phyloP scores from a whole-genome alignment of 2,329 filamentous ascomycete genomes.

The Sarocladium kiliense region DNA sequence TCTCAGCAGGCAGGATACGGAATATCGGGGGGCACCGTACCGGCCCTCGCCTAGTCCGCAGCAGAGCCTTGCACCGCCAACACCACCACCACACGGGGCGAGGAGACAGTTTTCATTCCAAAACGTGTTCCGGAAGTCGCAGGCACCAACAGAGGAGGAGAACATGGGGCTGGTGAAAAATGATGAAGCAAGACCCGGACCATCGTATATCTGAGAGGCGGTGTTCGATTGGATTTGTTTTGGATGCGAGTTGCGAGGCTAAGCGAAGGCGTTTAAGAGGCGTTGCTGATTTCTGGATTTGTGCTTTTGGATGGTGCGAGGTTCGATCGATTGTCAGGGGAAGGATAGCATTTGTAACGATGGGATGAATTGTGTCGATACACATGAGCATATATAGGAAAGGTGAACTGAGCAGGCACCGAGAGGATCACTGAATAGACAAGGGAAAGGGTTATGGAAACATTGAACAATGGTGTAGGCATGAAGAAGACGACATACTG shows the following conservation, averaged over 20 bases:
- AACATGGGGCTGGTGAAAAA: constrained; percentile 76
- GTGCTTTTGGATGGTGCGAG: background rate
- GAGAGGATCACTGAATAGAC: too few relatives aligned
- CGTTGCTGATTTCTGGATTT: background rate
- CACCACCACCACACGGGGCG: constrained; percentile 55
- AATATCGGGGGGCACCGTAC: constrained; percentile 39
- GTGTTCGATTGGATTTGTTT: background rate
- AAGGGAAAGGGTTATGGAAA: too few relatives aligned
- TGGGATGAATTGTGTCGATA: background rate
- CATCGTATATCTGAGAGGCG: background rate
- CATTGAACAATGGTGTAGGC: too few relatives aligned
- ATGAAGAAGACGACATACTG: too few relatives aligned
- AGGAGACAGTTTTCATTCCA: constrained; percentile 89
- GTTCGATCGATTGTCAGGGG: background rate
- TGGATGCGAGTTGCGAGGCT: background rate
- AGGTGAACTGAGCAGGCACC: too few relatives aligned
- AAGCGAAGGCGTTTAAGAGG: constrained; percentile 5
- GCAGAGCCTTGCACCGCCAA: constrained; percentile 41
- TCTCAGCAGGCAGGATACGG: constrained; percentile 35
- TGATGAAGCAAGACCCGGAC: constrained; percentile 36
- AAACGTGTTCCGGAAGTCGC: constrained; percentile 59
- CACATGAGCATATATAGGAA: constrained; percentile 22
- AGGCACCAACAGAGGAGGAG: constrained; percentile 69
- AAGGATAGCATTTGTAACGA: background rate
- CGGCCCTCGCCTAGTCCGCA: constrained; percentile 11